These are phyloP conservation scores for Aspergillus panamensis DNA, from an alignment of 495 filamentous ascomycete species.

Conservation along the genomic window DNA sequence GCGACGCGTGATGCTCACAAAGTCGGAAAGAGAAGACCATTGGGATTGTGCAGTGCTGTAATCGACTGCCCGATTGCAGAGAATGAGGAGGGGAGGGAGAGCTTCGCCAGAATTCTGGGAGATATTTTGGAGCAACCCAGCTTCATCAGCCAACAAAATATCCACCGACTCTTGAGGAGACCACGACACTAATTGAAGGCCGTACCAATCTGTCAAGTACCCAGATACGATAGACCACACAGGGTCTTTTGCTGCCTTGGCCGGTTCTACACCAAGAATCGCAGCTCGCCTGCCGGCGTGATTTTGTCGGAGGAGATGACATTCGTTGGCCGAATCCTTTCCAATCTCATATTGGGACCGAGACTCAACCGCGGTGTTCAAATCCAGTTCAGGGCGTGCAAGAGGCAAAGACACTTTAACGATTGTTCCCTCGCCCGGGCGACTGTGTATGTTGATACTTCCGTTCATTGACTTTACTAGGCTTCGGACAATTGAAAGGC, in stretches of 20 bases:
- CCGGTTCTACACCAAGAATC: constrained; percentile 32
- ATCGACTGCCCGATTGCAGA: constrained; percentile 37
- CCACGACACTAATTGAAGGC: constrained; percentile 40
- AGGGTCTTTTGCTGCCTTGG: constrained; percentile 14
- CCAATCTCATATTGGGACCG: constrained; percentile 19
- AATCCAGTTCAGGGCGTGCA: constrained; percentile 23
- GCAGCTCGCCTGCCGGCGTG: constrained; percentile 29
- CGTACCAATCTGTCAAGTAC: constrained; percentile 47
- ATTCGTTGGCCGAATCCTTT: constrained; percentile 26
- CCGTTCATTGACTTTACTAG: constrained; percentile 53
- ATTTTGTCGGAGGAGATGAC: constrained; percentile 27
- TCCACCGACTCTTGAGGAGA: constrained; percentile 29
- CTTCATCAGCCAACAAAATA: constrained; percentile 43
- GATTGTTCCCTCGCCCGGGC: constrained; percentile 47
- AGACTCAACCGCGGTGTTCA: constrained; percentile 17
- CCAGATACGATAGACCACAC: constrained; percentile 25
- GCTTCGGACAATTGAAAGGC: constrained; percentile 53
- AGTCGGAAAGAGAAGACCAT: constrained; percentile 33
- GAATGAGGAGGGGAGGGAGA: constrained; percentile 35
- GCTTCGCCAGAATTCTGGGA: constrained; percentile 13
- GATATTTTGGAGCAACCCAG: constrained; percentile 24
- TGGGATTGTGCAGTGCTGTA: constrained; percentile 26
- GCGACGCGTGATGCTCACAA: constrained; percentile 46
- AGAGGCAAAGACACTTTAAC: constrained; percentile 50
- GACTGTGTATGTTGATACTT: constrained; percentile 50